A percentile compares a stretch with the other conserved stretches of the same genome.
Evolutionary conservation across 1,139 yeast species (phyloP).

Genomic region (Scheffersomyces illinoinensis): DNA sequence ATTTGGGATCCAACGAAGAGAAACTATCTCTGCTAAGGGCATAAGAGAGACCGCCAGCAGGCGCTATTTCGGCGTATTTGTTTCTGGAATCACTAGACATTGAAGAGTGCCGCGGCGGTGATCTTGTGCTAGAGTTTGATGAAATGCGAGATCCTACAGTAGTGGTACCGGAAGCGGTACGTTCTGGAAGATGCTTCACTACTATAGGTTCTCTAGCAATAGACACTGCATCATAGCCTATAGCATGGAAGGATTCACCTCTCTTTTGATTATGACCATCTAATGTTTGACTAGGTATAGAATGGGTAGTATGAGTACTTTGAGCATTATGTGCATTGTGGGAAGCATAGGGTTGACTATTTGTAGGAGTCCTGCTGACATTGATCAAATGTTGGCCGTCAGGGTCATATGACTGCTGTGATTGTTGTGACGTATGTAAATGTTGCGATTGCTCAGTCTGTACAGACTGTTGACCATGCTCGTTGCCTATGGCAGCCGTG

Average conservation of each 20-base stretch:
- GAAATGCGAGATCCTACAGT: background rate
- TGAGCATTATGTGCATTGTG: background rate
- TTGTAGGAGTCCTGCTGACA: background rate
- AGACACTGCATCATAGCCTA: conserved; percentile 31
- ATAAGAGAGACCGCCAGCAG: conserved; percentile 3
- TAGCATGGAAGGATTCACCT: conserved; percentile 30
- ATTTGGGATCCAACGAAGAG: conserved; percentile 33
- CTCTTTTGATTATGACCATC: conserved; percentile 2
- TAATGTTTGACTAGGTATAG: background rate
- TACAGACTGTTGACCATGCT: conserved; percentile 3
- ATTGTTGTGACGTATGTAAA: background rate
- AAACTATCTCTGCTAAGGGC: conserved; percentile 15
- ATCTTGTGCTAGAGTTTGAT: background rate
- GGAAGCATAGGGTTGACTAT: background rate
- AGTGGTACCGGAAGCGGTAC: background rate
- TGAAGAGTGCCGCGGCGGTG: background rate
- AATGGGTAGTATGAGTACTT: background rate
- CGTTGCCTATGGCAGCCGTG: conserved; percentile 4
- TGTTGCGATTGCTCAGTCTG: background rate
- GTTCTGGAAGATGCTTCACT: conserved; percentile 29
- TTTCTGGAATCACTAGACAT: background rate
- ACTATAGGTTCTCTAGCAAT: conserved; percentile 29
- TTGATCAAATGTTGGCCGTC: background rate
- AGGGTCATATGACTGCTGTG: background rate
- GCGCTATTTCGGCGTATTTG: background rate